Conservation (phyloP, 495 filamentous ascomycete genomes). For the Aeminium ludgeri region DNA sequence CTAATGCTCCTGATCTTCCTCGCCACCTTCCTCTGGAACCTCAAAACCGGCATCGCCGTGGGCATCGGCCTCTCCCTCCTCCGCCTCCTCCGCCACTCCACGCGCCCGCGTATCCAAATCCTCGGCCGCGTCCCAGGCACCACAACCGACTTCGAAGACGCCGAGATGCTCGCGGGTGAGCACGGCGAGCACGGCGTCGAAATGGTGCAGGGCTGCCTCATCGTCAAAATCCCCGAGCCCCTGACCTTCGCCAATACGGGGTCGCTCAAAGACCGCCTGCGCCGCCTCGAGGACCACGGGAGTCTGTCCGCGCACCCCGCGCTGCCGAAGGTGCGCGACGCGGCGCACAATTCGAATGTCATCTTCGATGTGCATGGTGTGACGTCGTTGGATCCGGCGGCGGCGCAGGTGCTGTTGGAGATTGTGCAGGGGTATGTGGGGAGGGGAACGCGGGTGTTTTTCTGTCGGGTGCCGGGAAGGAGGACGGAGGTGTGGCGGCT, state of each 20-base stretch:
- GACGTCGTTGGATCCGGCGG: conserved; percentile 78
- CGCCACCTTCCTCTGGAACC: conserved; percentile 68
- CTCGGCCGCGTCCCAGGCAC: conserved; percentile 77
- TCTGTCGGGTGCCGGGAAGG: conserved; percentile 55
- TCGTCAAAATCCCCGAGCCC: conserved; percentile 94
- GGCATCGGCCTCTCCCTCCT: conserved; percentile 37
- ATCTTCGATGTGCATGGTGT: conserved; percentile 97
- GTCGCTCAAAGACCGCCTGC: conserved; percentile 66
- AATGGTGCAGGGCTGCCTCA: conserved; percentile 77
- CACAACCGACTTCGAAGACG: conserved; percentile 62
- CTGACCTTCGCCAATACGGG: conserved; percentile 96
- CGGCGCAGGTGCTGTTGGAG: conserved; percentile 77
- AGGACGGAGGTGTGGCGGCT: conserved; percentile 44
- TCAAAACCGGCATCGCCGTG: conserved; percentile 22
- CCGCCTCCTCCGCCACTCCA: conserved; percentile 74
- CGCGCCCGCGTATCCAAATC: conserved; percentile 90
- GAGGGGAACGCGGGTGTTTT: conserved; percentile 66
- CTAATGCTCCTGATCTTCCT: conserved; percentile 83
- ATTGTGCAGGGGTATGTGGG: conserved; percentile 65
- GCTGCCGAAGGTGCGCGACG: conserved; percentile 54
- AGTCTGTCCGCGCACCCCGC: conserved; percentile 71
- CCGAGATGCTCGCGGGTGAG: conserved; percentile 41
- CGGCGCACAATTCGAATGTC: conserved; percentile 64
- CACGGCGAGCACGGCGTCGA: conserved; percentile 42
- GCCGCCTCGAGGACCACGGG: conserved; percentile 75